phyloP scores from a whole-genome alignment of 164 flowering plant species.

The Magnolia changhungtana region DNA sequence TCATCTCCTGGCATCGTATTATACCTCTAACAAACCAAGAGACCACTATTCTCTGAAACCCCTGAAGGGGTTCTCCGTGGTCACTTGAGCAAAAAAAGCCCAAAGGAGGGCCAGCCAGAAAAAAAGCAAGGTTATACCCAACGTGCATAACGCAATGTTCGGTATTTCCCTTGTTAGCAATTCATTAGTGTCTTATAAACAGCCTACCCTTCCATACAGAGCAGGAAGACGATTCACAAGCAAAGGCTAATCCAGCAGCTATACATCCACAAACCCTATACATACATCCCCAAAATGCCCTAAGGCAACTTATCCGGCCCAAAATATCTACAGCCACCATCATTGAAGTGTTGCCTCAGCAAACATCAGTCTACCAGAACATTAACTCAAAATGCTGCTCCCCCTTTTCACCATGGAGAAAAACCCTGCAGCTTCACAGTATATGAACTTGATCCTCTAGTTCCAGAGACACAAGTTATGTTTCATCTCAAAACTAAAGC shows the following conservation, averaged over 20 bases:
- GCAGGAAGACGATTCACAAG: background rate
- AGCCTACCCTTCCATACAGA: background rate
- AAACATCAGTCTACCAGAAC: background rate
- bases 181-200: background rate
- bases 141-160: background rate
- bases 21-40: too few relatives aligned
- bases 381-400: background rate
- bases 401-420: background rate
- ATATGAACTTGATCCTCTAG: too few relatives aligned
- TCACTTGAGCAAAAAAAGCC: too few relatives aligned
- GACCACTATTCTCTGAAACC: too few relatives aligned
- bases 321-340: background rate
- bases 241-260: background rate
- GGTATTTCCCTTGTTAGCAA: background rate
- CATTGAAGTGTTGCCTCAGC: background rate
- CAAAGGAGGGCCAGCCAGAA: too few relatives aligned
- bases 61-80: too few relatives aligned
- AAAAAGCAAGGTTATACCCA: too few relatives aligned
- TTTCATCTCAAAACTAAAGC: background rate
- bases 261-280: constrained; percentile 1
- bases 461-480: background rate
- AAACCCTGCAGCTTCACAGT: background rate
- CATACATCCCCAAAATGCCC: constrained; percentile 1
- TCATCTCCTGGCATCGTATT: too few relatives aligned
- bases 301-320: background rate